These are phyloP conservation scores for Pleurotus djamor DNA, from an alignment of 768 basidiomycete genomes.

Conservation along the genomic window DNA sequence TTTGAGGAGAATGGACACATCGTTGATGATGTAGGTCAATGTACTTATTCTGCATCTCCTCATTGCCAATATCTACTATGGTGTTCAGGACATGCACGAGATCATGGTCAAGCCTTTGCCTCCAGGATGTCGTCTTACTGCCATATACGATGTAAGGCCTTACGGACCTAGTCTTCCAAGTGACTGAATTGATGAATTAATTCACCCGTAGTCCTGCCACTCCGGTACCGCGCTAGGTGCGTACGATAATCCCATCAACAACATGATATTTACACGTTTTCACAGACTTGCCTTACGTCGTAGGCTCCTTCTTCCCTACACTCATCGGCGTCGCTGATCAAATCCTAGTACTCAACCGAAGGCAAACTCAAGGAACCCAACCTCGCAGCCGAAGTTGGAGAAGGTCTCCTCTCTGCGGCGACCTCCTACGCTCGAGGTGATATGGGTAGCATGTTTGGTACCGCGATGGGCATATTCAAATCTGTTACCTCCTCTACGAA, in stretches of 20 bases:
- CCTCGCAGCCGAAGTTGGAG: slow-evolving; percentile 80
- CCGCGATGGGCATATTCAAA: slow-evolving; percentile 74
- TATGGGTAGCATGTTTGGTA: slow-evolving; percentile 71
- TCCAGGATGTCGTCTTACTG: slow-evolving; percentile 66
- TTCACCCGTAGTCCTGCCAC: slow-evolving; percentile 65
- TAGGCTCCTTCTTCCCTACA: slow-evolving; percentile 24
- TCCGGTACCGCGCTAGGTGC: slow-evolving; percentile 83
- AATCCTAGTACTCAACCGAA: slow-evolving; percentile 82
- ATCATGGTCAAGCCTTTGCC: slow-evolving; percentile 45
- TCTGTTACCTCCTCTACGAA: slow-evolving; percentile 67
- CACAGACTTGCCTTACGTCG: slow-evolving; percentile 69
- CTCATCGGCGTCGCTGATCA: not conserved
- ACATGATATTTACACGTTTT: not conserved
- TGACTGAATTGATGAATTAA: no score
- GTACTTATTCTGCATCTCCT: no score
- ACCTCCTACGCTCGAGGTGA: slow-evolving; percentile 78
- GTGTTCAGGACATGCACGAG: slow-evolving; percentile 61
- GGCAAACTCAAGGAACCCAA: slow-evolving; percentile 96
- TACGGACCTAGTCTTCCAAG: not conserved
- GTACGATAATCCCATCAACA: slow-evolving; percentile 8
- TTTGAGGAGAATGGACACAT: slow-evolving; percentile 67
- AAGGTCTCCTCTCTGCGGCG: slow-evolving; percentile 79
- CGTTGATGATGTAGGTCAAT: slow-evolving; percentile 74
- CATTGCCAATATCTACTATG: slow-evolving; percentile 7
- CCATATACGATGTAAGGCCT: slow-evolving; percentile 67